phyloP scores from a whole-genome alignment of 2,329 filamentous ascomycete genomes.

The Verticillium isaacii region DNA sequence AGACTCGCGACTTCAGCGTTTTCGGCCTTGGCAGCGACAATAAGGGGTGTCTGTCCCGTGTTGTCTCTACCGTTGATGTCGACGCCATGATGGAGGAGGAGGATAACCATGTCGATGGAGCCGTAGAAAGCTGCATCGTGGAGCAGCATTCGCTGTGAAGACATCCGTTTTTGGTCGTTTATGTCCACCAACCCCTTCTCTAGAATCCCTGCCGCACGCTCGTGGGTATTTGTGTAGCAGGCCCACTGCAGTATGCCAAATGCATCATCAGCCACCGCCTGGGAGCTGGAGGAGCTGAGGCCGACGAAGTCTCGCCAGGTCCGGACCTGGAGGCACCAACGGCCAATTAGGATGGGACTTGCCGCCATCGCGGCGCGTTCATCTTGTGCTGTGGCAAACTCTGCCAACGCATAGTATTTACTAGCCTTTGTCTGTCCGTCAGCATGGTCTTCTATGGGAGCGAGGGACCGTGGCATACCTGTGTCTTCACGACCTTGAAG shows the following conservation, averaged over 20 bases:
- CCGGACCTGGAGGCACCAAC: not conserved
- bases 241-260: not conserved
- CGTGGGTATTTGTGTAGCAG: not conserved
- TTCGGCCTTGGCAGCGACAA: not conserved
- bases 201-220: not conserved
- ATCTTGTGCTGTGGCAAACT: not conserved
- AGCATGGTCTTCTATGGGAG: not conserved
- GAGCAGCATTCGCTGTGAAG: not conserved
- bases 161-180: not conserved
- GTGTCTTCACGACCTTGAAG: not conserved
- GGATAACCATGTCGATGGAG: not conserved
- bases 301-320: not conserved
- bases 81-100: not conserved
- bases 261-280: not conserved
- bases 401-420: not conserved
- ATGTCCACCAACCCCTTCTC: not conserved
- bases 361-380: not conserved
- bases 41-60: not conserved
- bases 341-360: not conserved
- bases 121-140: not conserved
- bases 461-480: not conserved
- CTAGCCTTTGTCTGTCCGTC: not conserved
- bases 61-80: not conserved
- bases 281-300: not conserved
- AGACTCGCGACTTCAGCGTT: not conserved